phyloP scores from a whole-genome alignment of 305 asterid genomes.

The Fraxinus nigra region DNA sequence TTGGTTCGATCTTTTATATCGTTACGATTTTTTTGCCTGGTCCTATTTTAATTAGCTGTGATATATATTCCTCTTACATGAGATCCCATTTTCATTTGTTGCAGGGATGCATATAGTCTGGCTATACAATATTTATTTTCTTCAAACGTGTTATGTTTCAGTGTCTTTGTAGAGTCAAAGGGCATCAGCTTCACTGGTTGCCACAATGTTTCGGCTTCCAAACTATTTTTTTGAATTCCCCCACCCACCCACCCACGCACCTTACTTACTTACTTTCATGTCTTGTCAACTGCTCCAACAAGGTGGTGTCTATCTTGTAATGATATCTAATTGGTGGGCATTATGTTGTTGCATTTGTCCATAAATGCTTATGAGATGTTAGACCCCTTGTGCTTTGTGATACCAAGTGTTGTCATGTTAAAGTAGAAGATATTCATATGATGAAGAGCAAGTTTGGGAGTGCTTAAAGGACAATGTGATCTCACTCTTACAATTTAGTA shows the following conservation, averaged over 20 bases:
- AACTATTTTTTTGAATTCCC: neutral
- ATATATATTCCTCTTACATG: neutral
- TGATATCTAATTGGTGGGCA: neutral
- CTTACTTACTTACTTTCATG: neutral
- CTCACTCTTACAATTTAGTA: neutral
- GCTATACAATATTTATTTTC: neutral
- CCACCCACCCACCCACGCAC: neutral
- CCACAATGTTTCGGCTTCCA: neutral
- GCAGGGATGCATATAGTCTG: neutral
- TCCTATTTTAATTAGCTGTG: neutral
- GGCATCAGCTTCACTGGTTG: neutral
- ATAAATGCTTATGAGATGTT: neutral
- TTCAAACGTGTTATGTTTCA: neutral
- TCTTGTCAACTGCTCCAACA: neutral
- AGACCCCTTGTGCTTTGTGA: neutral
- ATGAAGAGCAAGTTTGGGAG: neutral
- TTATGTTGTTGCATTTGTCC: neutral
- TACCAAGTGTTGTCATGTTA: neutral
- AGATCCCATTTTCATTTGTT: neutral
- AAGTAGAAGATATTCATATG: neutral
- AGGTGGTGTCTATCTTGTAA: neutral
- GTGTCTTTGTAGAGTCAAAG: neutral
- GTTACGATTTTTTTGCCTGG: neutral
- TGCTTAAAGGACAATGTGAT: neutral
- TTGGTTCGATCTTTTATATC: neutral